phyloP scores from a whole-genome alignment of 148 eudicot genomes.

The Pharnaceum exiguum region DNA sequence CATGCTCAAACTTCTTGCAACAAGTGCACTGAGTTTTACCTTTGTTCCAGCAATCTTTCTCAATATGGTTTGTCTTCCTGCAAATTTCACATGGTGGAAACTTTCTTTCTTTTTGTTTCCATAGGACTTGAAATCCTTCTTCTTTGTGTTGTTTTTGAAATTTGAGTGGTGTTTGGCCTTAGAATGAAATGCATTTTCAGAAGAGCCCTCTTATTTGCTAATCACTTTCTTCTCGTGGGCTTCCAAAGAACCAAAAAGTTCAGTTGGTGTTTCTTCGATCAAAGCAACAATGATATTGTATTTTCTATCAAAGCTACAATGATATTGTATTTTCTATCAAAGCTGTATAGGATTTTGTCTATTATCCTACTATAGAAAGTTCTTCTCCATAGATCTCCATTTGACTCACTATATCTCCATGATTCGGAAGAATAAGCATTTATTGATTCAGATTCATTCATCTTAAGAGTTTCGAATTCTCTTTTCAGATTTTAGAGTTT shows the following conservation, averaged over 20 bases:
- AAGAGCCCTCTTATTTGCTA: neutral
- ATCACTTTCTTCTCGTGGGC: neutral
- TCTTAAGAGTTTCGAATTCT: too few species aligned
- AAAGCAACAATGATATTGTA: neutral
- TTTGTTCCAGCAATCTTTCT: conserved; percentile 7
- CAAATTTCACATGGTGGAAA: conserved; percentile 9
- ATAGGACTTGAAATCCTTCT: neutral
- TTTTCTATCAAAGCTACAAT: neutral
- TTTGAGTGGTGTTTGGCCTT: neutral
- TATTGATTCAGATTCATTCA: neutral
- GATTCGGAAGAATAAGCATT: neutral
- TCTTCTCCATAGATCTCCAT: neutral
- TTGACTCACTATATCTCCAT: neutral
- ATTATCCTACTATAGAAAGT: neutral
- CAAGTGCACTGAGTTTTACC: neutral
- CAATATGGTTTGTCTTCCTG: conserved; percentile 2
- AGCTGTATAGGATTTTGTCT: neutral
- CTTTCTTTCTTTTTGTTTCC: neutral
- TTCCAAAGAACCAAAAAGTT: neutral
- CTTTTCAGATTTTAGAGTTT: neutral
- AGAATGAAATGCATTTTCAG: neutral
- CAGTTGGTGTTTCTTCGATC: neutral
- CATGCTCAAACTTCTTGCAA: conserved; percentile 1
- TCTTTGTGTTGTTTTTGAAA: neutral
- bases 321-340: neutral